Evolutionary conservation across 1,284 basidiomycete genomes (phyloP), one percentile per base, ranked within the genome.

Genomic region (Boletus semigastroideus): DNA sequence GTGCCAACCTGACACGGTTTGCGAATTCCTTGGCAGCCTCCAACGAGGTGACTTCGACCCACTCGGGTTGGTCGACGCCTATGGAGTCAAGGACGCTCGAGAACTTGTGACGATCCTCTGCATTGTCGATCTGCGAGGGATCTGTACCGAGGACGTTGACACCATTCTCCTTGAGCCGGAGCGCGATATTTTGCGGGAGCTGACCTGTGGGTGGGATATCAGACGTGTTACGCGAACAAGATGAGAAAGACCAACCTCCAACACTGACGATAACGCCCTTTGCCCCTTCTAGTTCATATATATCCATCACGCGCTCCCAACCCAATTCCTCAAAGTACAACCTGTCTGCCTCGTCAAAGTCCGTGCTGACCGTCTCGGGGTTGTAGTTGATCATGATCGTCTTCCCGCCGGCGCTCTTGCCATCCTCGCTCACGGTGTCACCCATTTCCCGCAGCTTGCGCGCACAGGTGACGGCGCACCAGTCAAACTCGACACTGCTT

Each of bases 381-480:
- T 99, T 99, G 76, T 99, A 99, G 79, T 99, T 99, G 82, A 99
- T 83, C 96, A 99, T 99, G 76, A 99, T 88, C 40, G 97, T 98
- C 44, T 63, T 68, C 22, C 62, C 64, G 3, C 62, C 62, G 22
- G 63, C 54, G 13, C 17, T 43, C 41, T 51, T 40, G 30, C 59
- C 62, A 12, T 65, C 62, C 33, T 54, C 36, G 28, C 27, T 50
- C 43, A 46, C 20, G 5, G 76, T 87, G 85, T 74, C 92, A 68
- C 94, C 94, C 83, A 94, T 90, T 58, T 88, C 84, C 59, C 95
- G 82, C 59, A 99, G 84, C 67, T 89, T 90, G 58, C 97, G 84
- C 38, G 94, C 93, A 70, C 95, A 98, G 4, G 95, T 98, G 46
- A 99, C 97, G 30, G 97, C 97, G 70, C 97, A 99, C 97, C 97